phyloP scores from a whole-genome alignment of 495 filamentous ascomycete species.

The Penicillium coprophilum region DNA sequence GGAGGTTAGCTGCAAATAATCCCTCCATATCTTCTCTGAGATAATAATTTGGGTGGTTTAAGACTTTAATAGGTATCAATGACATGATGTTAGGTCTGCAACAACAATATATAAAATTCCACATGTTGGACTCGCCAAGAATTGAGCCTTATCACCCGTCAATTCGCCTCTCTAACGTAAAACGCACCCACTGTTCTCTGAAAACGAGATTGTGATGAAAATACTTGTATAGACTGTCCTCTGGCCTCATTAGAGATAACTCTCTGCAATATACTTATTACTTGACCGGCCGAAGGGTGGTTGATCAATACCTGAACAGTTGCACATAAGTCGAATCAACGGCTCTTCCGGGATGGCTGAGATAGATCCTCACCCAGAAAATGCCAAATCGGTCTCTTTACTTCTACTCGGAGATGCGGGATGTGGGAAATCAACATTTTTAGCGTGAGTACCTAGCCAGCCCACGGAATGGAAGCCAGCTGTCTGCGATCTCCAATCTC shows the following conservation, averaged over 20 bases:
- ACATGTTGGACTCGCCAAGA: neutral
- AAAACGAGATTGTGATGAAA: neutral
- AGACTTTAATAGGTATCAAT: neutral
- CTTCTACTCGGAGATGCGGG: conserved; percentile 76
- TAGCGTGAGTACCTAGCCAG: conserved; percentile 64
- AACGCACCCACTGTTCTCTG: neutral
- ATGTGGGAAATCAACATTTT: conserved; percentile 84
- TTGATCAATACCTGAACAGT: neutral
- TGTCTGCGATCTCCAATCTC: neutral
- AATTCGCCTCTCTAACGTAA: neutral
- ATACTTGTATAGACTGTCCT: neutral
- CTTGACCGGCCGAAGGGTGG: neutral
- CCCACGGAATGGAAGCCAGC: neutral
- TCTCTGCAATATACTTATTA: neutral
- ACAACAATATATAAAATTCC: neutral
- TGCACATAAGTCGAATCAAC: neutral
- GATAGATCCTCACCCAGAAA: conserved; percentile 13
- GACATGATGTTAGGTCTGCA: too few species aligned
- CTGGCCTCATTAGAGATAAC: too few species aligned
- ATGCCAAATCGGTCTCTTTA: conserved; percentile 56
- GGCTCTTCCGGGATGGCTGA: conserved; percentile 14
- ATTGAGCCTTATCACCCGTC: conserved; percentile 1
- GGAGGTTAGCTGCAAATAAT: neutral
- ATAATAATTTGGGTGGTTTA: neutral
- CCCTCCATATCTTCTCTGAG: neutral